Conservation (phyloP, 2,329 filamentous ascomycete species). For the Colletotrichum sansevieriae region DNA sequence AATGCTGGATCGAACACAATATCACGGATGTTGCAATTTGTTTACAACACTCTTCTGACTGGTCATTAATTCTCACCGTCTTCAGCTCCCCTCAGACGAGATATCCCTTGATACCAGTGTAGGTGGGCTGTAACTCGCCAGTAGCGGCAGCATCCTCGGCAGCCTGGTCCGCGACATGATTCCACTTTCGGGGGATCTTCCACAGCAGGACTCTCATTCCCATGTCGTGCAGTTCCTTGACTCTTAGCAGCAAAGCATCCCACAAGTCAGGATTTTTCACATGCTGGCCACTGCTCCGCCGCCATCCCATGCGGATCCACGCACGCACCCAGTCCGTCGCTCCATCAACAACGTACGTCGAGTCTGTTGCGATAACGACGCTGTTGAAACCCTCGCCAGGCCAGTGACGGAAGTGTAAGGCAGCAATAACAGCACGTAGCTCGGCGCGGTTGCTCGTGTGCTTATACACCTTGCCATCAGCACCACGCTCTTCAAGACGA, state of each 20-base stretch:
- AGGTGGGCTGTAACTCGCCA: background rate
- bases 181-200: conserved; percentile 59
- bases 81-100: background rate
- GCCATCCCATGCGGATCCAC: conserved; percentile 63
- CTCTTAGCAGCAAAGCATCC: conserved; percentile 59
- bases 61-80: too few relatives aligned
- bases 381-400: conserved; percentile 53
- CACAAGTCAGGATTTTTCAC: conserved; percentile 68
- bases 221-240: conserved; percentile 46
- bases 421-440: conserved; percentile 66
- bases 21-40: background rate
- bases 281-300: conserved; percentile 45
- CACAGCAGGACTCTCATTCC: conserved; percentile 53
- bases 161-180: conserved; percentile 55
- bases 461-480: conserved; percentile 50
- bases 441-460: conserved; percentile 68
- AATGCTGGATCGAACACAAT: background rate
- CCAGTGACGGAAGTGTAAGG: conserved; percentile 60
- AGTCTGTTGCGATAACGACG: conserved; percentile 67
- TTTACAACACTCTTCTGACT: too few relatives aligned
- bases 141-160: conserved; percentile 51
- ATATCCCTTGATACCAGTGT: background rate
- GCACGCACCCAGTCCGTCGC: conserved; percentile 56
- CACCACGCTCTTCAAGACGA: conserved; percentile 59
- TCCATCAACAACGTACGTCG: conserved; percentile 62